Evolutionary conservation across 768 basidiomycete species (phyloP).

Genomic region (Tremella mesenterica): DNA sequence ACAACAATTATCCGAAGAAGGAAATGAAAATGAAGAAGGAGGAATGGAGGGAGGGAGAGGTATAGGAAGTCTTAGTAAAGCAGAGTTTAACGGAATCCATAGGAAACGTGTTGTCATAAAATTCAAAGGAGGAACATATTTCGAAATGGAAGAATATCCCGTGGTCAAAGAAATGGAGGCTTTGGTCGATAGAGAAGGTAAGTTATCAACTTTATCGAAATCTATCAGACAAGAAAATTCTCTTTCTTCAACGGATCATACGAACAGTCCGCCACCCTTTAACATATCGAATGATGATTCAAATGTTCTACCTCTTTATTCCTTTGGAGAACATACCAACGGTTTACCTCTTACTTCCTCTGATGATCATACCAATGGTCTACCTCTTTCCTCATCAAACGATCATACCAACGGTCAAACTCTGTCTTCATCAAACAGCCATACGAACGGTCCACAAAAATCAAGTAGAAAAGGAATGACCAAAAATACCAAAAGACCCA

Average conservation of each 20-base stretch:
- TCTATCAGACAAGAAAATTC: constrained; percentile 13
- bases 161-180: constrained; percentile 84
- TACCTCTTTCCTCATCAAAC: no score
- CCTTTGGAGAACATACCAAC: no score
- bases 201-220: constrained; percentile 33
- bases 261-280: no score
- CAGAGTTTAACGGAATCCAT: constrained; percentile 47
- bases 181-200: constrained; percentile 60
- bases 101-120: constrained; percentile 89
- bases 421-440: no score
- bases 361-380: no score
- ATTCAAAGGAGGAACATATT: constrained; percentile 93
- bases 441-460: constrained; percentile 48
- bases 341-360: no score
- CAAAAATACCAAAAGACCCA: constrained; percentile 27
- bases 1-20: no score
- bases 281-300: no score
- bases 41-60: no score
- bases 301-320: no score
- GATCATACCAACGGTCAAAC: no score
- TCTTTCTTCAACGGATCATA: constrained; percentile 7
- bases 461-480: constrained; percentile 1
- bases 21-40: no score
- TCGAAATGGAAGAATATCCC: constrained; percentile 83
- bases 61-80: constrained; percentile 47